Conservation (phyloP, 768 basidiomycete genomes). For the Galerina marginata region DNA sequence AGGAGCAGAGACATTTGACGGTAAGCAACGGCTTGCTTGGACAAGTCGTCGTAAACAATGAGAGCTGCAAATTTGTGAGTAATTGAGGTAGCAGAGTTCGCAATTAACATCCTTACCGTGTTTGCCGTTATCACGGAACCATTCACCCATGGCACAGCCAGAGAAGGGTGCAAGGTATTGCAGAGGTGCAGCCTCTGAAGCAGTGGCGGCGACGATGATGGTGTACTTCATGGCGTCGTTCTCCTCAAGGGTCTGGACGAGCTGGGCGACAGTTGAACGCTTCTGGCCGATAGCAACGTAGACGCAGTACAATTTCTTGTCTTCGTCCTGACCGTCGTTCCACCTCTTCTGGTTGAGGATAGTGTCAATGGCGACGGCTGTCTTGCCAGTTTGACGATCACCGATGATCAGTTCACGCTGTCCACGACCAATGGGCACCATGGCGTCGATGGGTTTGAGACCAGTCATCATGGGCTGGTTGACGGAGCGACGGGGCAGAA, state of each 20-base stretch:
- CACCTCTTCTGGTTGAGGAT: constrained; percentile 99
- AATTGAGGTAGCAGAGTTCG: neutral
- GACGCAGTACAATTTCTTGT: constrained; percentile 99
- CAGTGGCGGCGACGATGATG: constrained; percentile 99
- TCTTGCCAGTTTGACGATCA: constrained; percentile 99
- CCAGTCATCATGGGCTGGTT: constrained; percentile 99
- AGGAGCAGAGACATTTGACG: constrained; percentile 99
- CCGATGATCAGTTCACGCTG: constrained; percentile 99
- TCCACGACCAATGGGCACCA: constrained; percentile 99
- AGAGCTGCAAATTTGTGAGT: constrained; percentile 57
- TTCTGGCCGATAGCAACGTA: constrained; percentile 99
- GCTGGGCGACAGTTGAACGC: constrained; percentile 98
- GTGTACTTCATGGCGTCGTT: constrained; percentile 99
- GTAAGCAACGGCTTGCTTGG: constrained; percentile 99
- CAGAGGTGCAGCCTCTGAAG: constrained; percentile 98
- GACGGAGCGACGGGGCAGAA: constrained; percentile 98
- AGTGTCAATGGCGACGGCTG: constrained; percentile 99
- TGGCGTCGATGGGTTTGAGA: constrained; percentile 99
- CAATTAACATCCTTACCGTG: constrained; percentile 67
- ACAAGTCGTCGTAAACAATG: constrained; percentile 99
- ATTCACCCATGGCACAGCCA: constrained; percentile 99
- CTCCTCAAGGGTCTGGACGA: constrained; percentile 99
- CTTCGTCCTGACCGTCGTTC: constrained; percentile 98
- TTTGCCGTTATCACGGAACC: constrained; percentile 99
- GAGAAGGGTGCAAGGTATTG: constrained; percentile 99